Percentiles rank a stretch among this genome's conserved stretches.
Evolutionary conservation across 139 green algal genomes (phyloP).

Genomic region (Chlorella sp.): DNA sequence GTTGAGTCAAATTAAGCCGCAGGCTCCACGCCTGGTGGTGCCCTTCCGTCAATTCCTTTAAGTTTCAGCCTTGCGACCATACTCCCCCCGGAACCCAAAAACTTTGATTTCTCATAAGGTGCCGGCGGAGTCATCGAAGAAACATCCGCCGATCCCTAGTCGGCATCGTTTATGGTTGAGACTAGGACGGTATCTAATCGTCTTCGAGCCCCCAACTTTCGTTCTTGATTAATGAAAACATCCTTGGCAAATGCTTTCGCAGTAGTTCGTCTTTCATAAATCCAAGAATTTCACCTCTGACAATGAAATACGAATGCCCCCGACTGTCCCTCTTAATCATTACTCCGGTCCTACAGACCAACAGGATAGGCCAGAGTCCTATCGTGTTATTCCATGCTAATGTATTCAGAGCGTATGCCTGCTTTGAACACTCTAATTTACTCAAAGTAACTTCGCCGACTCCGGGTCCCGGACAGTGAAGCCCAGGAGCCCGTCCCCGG

Average conservation of each 20-base stretch:
- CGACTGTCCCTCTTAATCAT: slow-evolving; percentile 99
- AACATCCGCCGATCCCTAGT: slow-evolving; percentile 98
- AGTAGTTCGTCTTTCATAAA: slow-evolving; percentile 99
- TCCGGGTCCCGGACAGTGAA: slow-evolving; percentile 84
- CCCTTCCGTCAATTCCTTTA: slow-evolving; percentile 97
- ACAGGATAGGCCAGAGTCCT: slow-evolving; percentile 97
- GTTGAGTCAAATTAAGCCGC: slow-evolving; percentile 97
- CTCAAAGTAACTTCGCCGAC: slow-evolving; percentile 94
- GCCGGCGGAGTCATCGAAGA: slow-evolving; percentile 94
- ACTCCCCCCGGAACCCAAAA: slow-evolving; percentile 97
- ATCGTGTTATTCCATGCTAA: slow-evolving; percentile 99
- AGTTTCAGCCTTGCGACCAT: slow-evolving; percentile 96
- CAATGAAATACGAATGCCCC: slow-evolving; percentile 99
- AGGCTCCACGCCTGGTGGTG: slow-evolving; percentile 94
- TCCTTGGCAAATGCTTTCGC: slow-evolving; percentile 97
- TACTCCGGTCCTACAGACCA: slow-evolving; percentile 98
- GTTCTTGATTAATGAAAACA: slow-evolving; percentile 99
- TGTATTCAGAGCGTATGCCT: slow-evolving; percentile 94
- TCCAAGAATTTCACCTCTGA: slow-evolving; percentile 99
- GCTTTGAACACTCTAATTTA: slow-evolving; percentile 99
- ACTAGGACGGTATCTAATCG: slow-evolving; percentile 99
- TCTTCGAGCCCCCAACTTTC: slow-evolving; percentile 99
- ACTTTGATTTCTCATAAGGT: slow-evolving; percentile 99
- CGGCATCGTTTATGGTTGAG: slow-evolving; percentile 99
- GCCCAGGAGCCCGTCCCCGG: slow-evolving; percentile 85